Conservation (phyloP, 31 red algal genomes). For the Asparagopsis taxiformis region DNA sequence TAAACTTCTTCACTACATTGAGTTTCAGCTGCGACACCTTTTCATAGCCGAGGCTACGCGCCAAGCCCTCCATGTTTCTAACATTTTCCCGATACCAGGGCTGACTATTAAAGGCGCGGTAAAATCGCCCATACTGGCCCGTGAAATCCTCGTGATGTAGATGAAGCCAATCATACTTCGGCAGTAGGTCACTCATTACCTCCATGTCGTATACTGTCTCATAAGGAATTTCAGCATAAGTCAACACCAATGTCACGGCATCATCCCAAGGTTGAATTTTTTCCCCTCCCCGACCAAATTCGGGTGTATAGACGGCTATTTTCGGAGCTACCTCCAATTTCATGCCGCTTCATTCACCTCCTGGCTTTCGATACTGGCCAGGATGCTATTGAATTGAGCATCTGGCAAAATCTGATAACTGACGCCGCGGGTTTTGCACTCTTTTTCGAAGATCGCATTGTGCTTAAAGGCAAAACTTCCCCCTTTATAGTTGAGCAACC, state of each 20-base stretch:
- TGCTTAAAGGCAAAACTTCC: constrained; percentile 23
- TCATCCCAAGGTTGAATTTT: constrained; percentile 38
- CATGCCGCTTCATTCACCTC: constrained; percentile 24
- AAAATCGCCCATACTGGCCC: constrained; percentile 18
- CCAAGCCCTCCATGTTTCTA: too few species aligned
- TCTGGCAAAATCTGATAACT: constrained; percentile 13
- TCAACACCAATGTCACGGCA: constrained; percentile 21
- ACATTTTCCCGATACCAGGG: too few species aligned
- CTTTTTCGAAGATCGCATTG: constrained; percentile 17
- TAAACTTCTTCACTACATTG: constrained; percentile 10
- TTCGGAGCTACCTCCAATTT: constrained; percentile 20
- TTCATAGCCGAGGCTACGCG: too few species aligned
- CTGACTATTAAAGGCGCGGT: too few species aligned
- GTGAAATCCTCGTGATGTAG: constrained; percentile 30
- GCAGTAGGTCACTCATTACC: constrained; percentile 1
- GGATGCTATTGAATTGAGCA: constrained; percentile 14
- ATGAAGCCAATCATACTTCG: constrained; percentile 26
- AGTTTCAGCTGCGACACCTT: constrained; percentile 26
- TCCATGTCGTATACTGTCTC: constrained; percentile 19
- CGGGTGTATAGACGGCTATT: constrained; percentile 27
- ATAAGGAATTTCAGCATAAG: constrained; percentile 30
- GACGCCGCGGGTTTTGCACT: constrained; percentile 4
- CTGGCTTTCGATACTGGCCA: background rate
- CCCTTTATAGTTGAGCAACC: constrained; percentile 16
- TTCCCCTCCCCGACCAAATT: constrained; percentile 5